Evolutionary conservation across 768 basidiomycete genomes (phyloP).

Genomic region (Kwoniella dejecticola): DNA sequence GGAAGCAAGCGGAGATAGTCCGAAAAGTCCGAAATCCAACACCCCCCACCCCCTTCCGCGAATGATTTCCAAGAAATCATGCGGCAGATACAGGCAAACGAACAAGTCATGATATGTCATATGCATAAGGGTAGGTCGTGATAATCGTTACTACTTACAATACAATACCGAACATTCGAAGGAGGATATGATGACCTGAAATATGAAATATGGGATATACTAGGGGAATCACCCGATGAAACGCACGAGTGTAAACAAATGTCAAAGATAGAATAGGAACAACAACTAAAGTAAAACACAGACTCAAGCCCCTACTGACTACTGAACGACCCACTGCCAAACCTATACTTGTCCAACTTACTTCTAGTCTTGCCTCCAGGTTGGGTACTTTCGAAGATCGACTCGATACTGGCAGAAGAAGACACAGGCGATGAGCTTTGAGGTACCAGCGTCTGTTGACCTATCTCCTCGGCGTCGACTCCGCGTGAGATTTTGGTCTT

Average conservation of each 20-base stretch:
- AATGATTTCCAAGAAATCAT: neutral
- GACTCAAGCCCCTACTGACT: neutral
- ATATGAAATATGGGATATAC: neutral
- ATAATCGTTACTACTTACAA: too few species aligned
- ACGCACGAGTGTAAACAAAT: neutral
- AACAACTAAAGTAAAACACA: too few species aligned
- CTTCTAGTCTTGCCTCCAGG: conserved; percentile 5
- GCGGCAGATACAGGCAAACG: neutral
- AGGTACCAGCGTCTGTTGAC: neutral
- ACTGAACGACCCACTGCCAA: neutral
- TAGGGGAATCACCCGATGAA: neutral
- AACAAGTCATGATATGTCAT: neutral
- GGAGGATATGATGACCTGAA: neutral
- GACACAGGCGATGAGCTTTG: conserved; percentile 11
- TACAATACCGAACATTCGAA: too few species aligned
- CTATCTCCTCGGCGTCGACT: neutral
- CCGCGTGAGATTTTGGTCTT: neutral
- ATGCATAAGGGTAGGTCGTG: too few species aligned
- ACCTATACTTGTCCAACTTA: conserved; percentile 19
- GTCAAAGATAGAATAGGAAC: neutral
- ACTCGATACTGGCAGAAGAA: neutral
- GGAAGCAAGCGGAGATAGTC: neutral
- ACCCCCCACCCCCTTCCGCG: neutral
- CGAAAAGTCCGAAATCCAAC: neutral
- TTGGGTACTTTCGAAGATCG: conserved; percentile 4